Conservation (phyloP, 2,329 filamentous ascomycete species). For the Exophiala sp. region DNA sequence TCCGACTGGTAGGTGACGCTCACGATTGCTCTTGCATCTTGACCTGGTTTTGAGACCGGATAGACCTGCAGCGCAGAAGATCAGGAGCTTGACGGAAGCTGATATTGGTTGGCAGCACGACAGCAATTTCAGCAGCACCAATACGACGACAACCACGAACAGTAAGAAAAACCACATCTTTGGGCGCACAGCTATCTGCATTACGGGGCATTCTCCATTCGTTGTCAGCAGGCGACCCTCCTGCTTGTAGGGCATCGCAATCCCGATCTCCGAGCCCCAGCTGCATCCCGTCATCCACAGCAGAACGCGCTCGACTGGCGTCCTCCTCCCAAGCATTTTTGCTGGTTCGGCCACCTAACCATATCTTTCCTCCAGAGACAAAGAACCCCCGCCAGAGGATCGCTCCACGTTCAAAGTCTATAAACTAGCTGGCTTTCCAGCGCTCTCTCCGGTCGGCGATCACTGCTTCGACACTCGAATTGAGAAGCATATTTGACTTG, state of each 20-base stretch:
- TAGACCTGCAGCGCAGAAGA: too few relatives aligned
- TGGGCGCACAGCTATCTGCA: too few relatives aligned
- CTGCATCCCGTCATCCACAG: background rate
- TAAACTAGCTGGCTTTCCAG: background rate
- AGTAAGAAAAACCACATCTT: background rate
- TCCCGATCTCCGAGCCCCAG: background rate
- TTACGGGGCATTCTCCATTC: background rate
- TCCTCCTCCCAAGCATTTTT: background rate
- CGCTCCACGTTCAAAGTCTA: conserved; percentile 1
- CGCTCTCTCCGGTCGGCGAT: background rate
- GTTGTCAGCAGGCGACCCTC: background rate
- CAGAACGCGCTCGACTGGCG: background rate
- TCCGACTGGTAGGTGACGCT: too few relatives aligned
- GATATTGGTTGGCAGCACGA: too few relatives aligned
- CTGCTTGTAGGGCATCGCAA: background rate
- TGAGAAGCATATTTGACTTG: conserved; percentile 7
- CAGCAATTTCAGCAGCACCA: too few relatives aligned
- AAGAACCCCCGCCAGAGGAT: background rate
- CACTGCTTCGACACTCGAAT: conserved; percentile 2
- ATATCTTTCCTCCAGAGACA: background rate
- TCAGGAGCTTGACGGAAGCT: too few relatives aligned
- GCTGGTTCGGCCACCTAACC: background rate
- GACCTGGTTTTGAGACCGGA: too few relatives aligned
- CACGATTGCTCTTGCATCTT: too few relatives aligned
- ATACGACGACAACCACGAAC: too few relatives aligned